phyloP scores from a whole-genome alignment of 148 eudicot species.

The Rhododendron henanense region DNA sequence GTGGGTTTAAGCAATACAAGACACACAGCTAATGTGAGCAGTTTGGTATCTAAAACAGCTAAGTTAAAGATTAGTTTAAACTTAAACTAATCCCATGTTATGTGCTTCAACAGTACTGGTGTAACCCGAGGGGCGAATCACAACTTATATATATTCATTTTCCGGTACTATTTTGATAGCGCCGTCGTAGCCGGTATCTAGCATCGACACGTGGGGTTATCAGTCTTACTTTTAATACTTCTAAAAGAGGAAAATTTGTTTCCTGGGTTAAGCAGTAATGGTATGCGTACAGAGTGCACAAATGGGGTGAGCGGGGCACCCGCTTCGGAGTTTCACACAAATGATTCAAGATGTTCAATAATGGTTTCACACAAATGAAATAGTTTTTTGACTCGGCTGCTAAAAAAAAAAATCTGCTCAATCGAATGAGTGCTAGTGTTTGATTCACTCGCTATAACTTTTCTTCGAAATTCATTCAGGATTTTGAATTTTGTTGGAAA shows the following conservation, averaged over 20 bases:
- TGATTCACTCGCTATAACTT: neutral
- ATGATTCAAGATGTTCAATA: neutral
- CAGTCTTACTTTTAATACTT: conserved; percentile 11
- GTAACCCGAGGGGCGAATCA: conserved; percentile 13
- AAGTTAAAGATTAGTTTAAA: neutral
- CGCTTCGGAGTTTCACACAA: no score
- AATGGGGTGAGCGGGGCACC: neutral
- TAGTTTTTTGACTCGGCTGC: neutral
- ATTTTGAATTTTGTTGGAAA: neutral
- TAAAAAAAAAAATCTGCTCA: neutral
- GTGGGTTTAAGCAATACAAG: neutral
- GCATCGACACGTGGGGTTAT: conserved; percentile 49
- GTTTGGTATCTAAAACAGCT: conserved; percentile 6
- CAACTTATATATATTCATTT: neutral
- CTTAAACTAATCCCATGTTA: neutral
- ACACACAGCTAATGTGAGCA: neutral
- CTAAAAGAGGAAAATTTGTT: conserved; percentile 21
- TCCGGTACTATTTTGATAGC: conserved; percentile 8
- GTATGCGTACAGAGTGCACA: neutral
- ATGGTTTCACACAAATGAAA: no score
- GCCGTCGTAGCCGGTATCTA: conserved; percentile 45
- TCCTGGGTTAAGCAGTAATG: neutral
- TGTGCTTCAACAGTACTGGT: neutral
- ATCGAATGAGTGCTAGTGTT: no score
- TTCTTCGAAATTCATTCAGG: neutral